phyloP scores from a whole-genome alignment of 371 early-diverging fungal species.

The Syncephalastrum contaminatum region DNA sequence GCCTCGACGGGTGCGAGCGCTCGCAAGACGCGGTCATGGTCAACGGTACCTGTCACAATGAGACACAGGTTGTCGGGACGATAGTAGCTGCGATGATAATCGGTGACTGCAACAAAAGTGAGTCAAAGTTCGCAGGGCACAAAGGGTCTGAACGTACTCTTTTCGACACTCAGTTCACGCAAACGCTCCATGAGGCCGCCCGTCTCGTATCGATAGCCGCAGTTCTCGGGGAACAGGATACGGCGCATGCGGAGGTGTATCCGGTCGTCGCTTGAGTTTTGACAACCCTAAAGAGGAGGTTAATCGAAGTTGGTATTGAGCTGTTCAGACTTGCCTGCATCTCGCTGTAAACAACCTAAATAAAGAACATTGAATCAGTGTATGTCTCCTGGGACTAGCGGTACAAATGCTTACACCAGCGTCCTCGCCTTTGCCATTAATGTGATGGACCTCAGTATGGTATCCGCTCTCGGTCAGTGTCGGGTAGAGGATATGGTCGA shows the following conservation, averaged over 20 bases:
- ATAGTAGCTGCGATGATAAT: slow-evolving; percentile 64
- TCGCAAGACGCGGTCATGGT: slow-evolving; percentile 46
- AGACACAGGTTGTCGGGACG: slow-evolving; percentile 71
- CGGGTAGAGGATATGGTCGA: slow-evolving; percentile 71
- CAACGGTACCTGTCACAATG: slow-evolving; percentile 60
- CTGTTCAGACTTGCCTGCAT: slow-evolving; percentile 39
- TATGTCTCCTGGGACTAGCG: background rate
- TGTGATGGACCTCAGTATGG: slow-evolving; percentile 65
- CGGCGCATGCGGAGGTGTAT: slow-evolving; percentile 53
- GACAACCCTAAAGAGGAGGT: slow-evolving; percentile 29
- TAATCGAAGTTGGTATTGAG: background rate
- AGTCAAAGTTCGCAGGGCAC: background rate
- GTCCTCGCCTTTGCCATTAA: slow-evolving; percentile 57
- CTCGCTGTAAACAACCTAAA: slow-evolving; percentile 54
- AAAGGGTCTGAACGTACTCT: slow-evolving; percentile 41
- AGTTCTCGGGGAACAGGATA: slow-evolving; percentile 60
- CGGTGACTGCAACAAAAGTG: slow-evolving; percentile 1
- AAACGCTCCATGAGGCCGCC: slow-evolving; percentile 70
- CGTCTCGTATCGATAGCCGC: slow-evolving; percentile 68
- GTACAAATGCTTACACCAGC: slow-evolving; percentile 28
- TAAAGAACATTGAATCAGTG: background rate
- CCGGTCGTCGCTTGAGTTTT: slow-evolving; percentile 44
- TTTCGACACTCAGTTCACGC: slow-evolving; percentile 62
- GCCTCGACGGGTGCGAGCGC: slow-evolving; percentile 58
- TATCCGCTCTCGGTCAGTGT: slow-evolving; percentile 65